Base-by-base conservation (phyloP, 2,329 filamentous ascomycete species). In the Fusarium euwallaceae region DNA sequence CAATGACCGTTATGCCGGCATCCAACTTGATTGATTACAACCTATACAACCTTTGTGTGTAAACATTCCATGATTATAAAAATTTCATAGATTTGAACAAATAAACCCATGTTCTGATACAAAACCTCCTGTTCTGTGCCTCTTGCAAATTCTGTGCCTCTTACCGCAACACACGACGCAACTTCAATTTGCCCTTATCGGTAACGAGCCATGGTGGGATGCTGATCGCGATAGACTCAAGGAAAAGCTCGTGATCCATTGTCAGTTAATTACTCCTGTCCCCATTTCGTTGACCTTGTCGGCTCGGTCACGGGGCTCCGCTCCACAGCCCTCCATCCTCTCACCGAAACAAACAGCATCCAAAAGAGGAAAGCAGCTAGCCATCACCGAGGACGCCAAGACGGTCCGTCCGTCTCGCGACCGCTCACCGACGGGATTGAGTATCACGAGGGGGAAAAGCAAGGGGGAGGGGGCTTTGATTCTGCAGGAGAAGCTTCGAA, bases 401-500 rank as follows among this genome's bases (percentile, higher is more conserved):
- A 60, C 29, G 17, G 22, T 29, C 29, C 29, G 32, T 14, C 17
- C 60, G 48, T 69, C 72, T 74, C 65, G 24, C 64, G 61, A 72
- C 51, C 64, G 10, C 45, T 64, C 61, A 65, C 45, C 51, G 61
- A 59, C 43, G 37, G 51, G 51, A 67, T 67, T 39, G 27, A 32
- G 56, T 24, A 69, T 64, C 48, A 55, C 61, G 69, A 53, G 72
- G 83, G 82, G 80, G 37, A 75, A 77, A n/a, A 74, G 32, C 32
- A 34, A 34, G 32, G 32, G 32, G 32, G 32, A 12, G 32, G 32
- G 32, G n/a, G n/a, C n/a, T n/a, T 34, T 34, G 32, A 73, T 84
- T 85, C 27, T 29, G 27, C 27, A 29, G 29, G 29, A 29, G 29
- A n/a, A 45, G 81, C 82, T 84, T 72, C 78, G 80, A 69, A 55